phyloP scores from a whole-genome alignment of 495 filamentous ascomycete species.

The Glonium stellatum region DNA sequence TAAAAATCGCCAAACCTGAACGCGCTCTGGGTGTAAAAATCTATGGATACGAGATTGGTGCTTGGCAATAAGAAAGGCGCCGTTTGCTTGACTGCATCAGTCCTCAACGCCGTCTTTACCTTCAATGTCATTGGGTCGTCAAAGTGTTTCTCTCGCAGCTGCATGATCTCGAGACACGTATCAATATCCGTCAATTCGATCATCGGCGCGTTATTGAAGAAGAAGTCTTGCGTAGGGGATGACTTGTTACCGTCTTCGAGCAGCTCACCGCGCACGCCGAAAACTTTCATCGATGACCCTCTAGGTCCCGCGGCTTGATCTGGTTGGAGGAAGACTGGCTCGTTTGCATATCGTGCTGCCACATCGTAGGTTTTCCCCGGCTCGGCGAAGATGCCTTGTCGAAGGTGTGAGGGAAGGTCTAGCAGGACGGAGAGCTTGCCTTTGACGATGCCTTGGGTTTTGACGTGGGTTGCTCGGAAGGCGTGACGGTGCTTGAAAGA shows the following conservation, averaged over 20 bases:
- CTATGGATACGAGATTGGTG: conserved; percentile 15
- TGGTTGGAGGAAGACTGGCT: conserved; percentile 17
- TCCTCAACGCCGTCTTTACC: conserved; percentile 1
- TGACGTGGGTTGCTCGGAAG: conserved; percentile 24
- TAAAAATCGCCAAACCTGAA: conserved; percentile 22
- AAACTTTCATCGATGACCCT: conserved; percentile 13
- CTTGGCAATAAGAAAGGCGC: conserved; percentile 19
- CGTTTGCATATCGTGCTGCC: conserved; percentile 18
- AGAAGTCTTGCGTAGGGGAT: conserved; percentile 15
- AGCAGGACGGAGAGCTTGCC: conserved; percentile 22
- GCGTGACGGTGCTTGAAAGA: conserved; percentile 22
- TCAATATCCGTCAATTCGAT: conserved; percentile 19
- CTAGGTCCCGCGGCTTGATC: conserved; percentile 15
- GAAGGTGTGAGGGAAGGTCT: conserved; percentile 21
- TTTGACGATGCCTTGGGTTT: conserved; percentile 25
- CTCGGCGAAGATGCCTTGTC: conserved; percentile 24
- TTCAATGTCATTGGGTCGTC: conserved; percentile 3
- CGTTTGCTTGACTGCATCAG: conserved; percentile 14
- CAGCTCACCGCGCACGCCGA: conserved; percentile 5
- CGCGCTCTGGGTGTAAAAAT: conserved; percentile 16
- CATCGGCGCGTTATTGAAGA: conserved; percentile 25
- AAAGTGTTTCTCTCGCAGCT: conserved; percentile 17
- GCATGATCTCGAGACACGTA: conserved; percentile 17
- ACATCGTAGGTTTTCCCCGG: conserved; percentile 20
- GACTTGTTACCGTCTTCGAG: conserved; percentile 5